These are phyloP conservation scores for Pistacia vera DNA, from an alignment of 345 rosid genomes.

Conservation along the genomic window DNA sequence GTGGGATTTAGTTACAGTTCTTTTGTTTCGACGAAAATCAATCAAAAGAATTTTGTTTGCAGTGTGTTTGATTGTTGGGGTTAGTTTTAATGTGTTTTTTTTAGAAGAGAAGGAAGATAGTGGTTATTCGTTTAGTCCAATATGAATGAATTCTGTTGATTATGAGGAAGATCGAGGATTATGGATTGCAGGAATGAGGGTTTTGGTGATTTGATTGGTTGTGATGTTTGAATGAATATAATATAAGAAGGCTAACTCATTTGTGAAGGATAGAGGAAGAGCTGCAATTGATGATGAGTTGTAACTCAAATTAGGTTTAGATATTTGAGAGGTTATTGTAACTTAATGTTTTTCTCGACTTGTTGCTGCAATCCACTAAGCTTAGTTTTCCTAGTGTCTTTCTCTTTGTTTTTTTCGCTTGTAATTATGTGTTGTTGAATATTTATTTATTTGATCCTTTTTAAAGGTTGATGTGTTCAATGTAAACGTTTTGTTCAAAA, in stretches of 20 bases:
- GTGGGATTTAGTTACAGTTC: conserved; percentile 15
- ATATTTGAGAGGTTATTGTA: background rate
- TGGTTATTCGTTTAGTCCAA: conserved; percentile 9
- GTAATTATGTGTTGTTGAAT: background rate
- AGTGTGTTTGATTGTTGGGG: conserved; percentile 32
- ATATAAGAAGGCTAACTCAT: conserved; percentile 3
- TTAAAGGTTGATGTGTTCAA: background rate
- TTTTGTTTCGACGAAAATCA: conserved; percentile 26
- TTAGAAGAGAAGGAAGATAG: conserved; percentile 20
- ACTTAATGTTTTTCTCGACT: background rate
- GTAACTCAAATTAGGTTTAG: conserved; percentile 20
- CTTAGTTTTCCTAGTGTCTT: background rate
- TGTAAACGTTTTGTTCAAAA: background rate
- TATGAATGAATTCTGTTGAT: conserved; percentile 20
- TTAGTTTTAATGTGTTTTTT: background rate
- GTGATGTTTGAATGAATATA: background rate
- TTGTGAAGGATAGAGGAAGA: conserved; percentile 15
- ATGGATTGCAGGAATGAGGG: conserved; percentile 13
- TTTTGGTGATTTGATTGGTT: conserved; percentile 19
- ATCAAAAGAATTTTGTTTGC: conserved; percentile 34
- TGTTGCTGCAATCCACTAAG: background rate
- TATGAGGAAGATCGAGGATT: conserved; percentile 3
- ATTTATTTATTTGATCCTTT: background rate
- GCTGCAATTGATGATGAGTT: conserved; percentile 10
- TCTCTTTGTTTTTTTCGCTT: background rate